Conservation (phyloP, 2,329 filamentous ascomycete genomes). For the Arthroderma sp. region DNA sequence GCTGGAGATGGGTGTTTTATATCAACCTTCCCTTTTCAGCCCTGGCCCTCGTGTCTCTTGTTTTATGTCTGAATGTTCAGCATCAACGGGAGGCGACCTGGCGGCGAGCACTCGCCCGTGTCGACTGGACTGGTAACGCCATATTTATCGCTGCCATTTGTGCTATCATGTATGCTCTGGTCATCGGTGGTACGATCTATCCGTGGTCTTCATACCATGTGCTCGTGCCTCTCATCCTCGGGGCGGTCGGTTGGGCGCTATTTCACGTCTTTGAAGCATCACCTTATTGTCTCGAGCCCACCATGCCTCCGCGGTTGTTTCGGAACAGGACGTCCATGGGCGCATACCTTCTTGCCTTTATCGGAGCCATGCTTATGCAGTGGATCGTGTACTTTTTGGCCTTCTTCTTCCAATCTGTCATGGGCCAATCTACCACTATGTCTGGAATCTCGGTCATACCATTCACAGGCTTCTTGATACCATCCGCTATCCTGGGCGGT, state of each 20-base stretch:
- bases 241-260: background rate
- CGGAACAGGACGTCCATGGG: slow-evolving; percentile 29
- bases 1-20: slow-evolving; percentile 46
- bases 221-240: slow-evolving; percentile 7
- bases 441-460: slow-evolving; percentile 25
- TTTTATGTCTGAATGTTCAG: slow-evolving; percentile 16
- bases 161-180: background rate
- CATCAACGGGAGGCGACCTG: background rate
- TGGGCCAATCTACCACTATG: slow-evolving; percentile 21
- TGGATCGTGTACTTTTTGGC: slow-evolving; percentile 35
- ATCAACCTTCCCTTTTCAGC: slow-evolving; percentile 44
- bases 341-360: slow-evolving; percentile 26
- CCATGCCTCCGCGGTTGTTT: slow-evolving; percentile 38
- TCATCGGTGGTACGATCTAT: background rate
- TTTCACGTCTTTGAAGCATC: slow-evolving; percentile 3
- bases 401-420: slow-evolving; percentile 37
- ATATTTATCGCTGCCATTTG: background rate
- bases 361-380: slow-evolving; percentile 27
- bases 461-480: slow-evolving; percentile 16
- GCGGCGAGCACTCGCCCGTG: background rate
- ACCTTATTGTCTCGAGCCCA: slow-evolving; percentile 17
- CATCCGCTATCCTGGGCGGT: slow-evolving; percentile 23
- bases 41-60: slow-evolving; percentile 31
- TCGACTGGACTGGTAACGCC: slow-evolving; percentile 5
- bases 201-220: slow-evolving; percentile 6